These are phyloP conservation scores for Paxillus ammoniavirescens DNA, from an alignment of 768 basidiomycete genomes.

Conservation along the genomic window DNA sequence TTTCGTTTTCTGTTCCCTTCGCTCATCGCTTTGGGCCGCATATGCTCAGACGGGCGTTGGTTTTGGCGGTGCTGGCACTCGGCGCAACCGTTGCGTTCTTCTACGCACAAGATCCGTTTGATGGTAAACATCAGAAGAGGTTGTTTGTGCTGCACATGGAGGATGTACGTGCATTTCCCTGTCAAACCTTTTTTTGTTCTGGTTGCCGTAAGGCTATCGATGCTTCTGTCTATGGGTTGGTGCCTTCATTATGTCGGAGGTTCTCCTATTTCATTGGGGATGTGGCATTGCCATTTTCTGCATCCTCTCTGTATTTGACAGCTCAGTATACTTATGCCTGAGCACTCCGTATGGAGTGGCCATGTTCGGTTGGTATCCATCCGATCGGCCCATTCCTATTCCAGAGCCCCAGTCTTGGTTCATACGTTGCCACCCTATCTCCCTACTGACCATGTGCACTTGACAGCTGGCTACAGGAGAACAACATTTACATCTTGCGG, in stretches of 20 bases:
- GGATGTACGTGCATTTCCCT: conserved; percentile 56
- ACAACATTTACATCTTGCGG: conserved; percentile 76
- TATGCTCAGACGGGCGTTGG: conserved; percentile 37
- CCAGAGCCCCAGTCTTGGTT: background rate
- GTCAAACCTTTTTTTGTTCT: background rate
- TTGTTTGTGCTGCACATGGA: conserved; percentile 82
- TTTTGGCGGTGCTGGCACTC: conserved; percentile 46
- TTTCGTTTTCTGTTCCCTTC: conserved; percentile 69
- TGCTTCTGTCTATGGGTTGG: background rate
- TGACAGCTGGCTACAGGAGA: conserved; percentile 66
- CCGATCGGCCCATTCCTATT: background rate
- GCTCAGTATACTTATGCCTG: no score
- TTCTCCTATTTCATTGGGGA: background rate
- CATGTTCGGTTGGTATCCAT: background rate
- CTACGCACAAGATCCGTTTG: conserved; percentile 62
- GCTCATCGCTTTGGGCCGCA: conserved; percentile 63
- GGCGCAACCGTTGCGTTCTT: conserved; percentile 60
- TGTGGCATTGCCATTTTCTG: background rate
- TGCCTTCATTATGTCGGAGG: background rate
- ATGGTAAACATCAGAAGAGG: conserved; percentile 83
- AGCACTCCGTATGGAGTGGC: no score
- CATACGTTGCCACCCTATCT: conserved; percentile 1
- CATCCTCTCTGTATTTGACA: background rate
- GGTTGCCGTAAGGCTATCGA: background rate
- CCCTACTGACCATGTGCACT: background rate